phyloP scores from a whole-genome alignment of 495 filamentous ascomycete species.

The Opeltia flavorubescens region DNA sequence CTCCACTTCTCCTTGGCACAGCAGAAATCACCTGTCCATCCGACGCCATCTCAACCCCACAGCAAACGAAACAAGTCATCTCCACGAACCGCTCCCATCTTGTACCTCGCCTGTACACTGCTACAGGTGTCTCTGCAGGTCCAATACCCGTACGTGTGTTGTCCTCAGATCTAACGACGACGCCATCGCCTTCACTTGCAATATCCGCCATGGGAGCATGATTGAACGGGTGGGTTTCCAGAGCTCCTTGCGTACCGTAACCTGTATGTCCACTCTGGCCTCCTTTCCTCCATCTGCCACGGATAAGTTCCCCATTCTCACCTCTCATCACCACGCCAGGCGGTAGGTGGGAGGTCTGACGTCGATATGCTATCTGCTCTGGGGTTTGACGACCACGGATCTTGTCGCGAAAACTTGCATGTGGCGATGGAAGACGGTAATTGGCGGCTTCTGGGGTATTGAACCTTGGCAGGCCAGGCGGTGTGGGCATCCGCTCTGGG shows the following conservation, averaged over 20 bases:
- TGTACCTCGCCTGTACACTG: background rate
- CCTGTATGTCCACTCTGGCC: background rate
- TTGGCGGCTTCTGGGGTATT: slow-evolving; percentile 28
- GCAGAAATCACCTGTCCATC: background rate
- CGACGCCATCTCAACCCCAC: background rate
- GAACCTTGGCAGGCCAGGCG: slow-evolving; percentile 34
- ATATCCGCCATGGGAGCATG: background rate
- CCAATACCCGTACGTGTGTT: background rate
- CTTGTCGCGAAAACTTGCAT: slow-evolving; percentile 8
- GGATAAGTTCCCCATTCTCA: slow-evolving; percentile 12
- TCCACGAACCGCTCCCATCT: slow-evolving; percentile 1
- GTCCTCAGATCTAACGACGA: background rate
- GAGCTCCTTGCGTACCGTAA: background rate
- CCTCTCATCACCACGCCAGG: slow-evolving; percentile 17
- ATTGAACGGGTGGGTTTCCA: background rate
- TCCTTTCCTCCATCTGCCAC: slow-evolving; percentile 3
- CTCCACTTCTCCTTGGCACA: background rate
- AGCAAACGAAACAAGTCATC: slow-evolving; percentile 1
- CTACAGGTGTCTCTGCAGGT: background rate
- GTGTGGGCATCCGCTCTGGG: slow-evolving; percentile 28
- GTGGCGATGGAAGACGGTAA: slow-evolving; percentile 16
- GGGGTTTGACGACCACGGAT: slow-evolving; percentile 5
- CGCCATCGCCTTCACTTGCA: background rate
- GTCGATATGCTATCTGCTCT: slow-evolving; percentile 5
- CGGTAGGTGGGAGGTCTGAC: slow-evolving; percentile 11